Evolutionary conservation across 352 stramenopile species (phyloP).

Genomic region (Pythium aristosporum): DNA sequence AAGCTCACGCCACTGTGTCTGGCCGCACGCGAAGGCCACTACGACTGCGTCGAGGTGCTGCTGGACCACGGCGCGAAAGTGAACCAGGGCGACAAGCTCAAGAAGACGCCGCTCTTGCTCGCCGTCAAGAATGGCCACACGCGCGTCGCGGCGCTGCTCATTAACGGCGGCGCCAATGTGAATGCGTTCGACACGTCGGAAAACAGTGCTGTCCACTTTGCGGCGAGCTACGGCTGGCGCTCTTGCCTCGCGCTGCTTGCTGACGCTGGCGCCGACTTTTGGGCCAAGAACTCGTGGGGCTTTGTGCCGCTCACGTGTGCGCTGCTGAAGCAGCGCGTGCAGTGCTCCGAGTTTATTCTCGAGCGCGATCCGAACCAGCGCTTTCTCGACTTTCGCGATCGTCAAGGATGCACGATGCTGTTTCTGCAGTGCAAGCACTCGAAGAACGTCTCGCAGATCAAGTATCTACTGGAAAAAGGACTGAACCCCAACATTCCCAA

Average conservation of each 20-base stretch:
- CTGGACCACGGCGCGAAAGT: conserved; percentile 56
- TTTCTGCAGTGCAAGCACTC: conserved; percentile 81
- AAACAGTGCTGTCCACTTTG: conserved; percentile 77
- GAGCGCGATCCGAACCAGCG: conserved; percentile 50
- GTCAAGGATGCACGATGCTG: conserved; percentile 74
- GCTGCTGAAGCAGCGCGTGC: conserved; percentile 57
- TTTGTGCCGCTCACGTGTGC: conserved; percentile 73
- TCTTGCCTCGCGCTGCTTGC: conserved; percentile 61
- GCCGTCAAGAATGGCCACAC: conserved; percentile 78
- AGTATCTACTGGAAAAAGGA: conserved; percentile 70
- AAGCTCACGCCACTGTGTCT: conserved; percentile 65
- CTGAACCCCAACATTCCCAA: conserved; percentile 70
- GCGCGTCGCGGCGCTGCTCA: conserved; percentile 43
- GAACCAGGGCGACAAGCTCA: conserved; percentile 66
- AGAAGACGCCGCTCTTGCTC: conserved; percentile 75
- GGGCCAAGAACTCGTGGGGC: conserved; percentile 70
- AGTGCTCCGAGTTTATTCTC: conserved; percentile 65
- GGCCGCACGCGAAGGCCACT: conserved; percentile 53
- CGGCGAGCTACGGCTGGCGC: conserved; percentile 72
- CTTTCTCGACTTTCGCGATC: conserved; percentile 74
- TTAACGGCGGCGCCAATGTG: conserved; percentile 72
- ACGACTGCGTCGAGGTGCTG: conserved; percentile 54
- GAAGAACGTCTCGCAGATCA: conserved; percentile 52
- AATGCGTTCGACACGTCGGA: conserved; percentile 77
- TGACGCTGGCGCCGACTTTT: conserved; percentile 59